phyloP scores from a whole-genome alignment of 2,329 filamentous ascomycete species.

The Helicocarpus griseus region DNA sequence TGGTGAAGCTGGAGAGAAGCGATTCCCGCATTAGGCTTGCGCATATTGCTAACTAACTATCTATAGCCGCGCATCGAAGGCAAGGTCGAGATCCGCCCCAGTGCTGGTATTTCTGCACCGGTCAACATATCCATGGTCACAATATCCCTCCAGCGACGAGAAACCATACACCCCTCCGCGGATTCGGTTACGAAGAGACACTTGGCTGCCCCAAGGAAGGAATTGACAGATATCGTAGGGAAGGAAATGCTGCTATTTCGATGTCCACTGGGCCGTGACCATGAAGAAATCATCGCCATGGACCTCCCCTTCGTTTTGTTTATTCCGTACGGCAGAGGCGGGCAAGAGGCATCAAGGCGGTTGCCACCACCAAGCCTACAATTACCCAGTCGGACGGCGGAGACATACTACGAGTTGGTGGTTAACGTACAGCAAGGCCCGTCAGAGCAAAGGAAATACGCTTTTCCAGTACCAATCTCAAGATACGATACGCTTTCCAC shows the following conservation, averaged over 20 bases:
- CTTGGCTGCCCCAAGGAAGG: constrained; percentile 78
- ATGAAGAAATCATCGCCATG: constrained; percentile 87
- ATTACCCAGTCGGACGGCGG: constrained; percentile 82
- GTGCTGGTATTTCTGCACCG: constrained; percentile 73
- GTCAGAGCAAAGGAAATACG: constrained; percentile 77
- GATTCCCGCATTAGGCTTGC: neutral
- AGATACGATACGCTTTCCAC: constrained; percentile 95
- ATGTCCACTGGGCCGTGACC: constrained; percentile 72
- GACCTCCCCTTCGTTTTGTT: constrained; percentile 95
- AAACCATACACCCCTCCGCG: constrained; percentile 93
- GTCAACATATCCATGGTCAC: constrained; percentile 87
- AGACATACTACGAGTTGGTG: constrained; percentile 94
- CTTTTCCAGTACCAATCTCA: constrained; percentile 81
- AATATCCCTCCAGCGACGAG: constrained; percentile 84
- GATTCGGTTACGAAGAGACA: constrained; percentile 91
- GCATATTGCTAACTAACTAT: neutral
- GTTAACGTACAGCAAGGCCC: constrained; percentile 90
- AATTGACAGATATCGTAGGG: constrained; percentile 84
- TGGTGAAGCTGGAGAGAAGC: neutral
- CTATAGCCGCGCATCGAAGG: constrained; percentile 87
- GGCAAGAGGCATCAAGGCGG: constrained; percentile 77
- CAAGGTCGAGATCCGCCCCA: constrained; percentile 90
- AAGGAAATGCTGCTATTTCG: constrained; percentile 91
- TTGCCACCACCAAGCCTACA: constrained; percentile 89
- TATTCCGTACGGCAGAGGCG: constrained; percentile 86